Evolutionary conservation across 1,139 yeast species (phyloP), one percentile per base, ranked within the genome.

Genomic region (Sugiyamaella grinbergsii): DNA sequence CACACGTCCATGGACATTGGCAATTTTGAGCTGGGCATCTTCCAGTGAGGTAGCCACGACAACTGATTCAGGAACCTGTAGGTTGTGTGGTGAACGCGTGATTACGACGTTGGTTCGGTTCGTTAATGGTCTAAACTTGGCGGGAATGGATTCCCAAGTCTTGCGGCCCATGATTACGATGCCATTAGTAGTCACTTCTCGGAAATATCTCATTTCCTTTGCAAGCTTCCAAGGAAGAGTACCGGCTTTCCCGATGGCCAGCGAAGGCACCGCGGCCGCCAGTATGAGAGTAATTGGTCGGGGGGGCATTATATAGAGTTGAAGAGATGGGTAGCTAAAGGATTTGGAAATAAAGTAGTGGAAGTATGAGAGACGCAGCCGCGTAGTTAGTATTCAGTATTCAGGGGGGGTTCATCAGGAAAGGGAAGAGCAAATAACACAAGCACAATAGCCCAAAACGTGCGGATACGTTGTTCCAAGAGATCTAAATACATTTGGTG

Each of bases 111-210:
- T 94, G 41, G 82, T 57, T 51, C 99, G 76, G 48, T 76, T 80
- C 2, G 85, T 83, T 44, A 93, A 75, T 0, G 99, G 99, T 57
- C 96, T 75, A 70, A 89, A 93, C 65, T 77, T 82, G 0, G 69
- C 55, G 0, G 98, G 98, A 42, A 93, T 90, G 6, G 96, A 87
- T 33, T 90, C 94, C 96, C 98, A 93, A 1, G 98, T 93, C 64
- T 83, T 85, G 51, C 97, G 77, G 4, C 99, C 99, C 99, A 94
- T 93, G 7, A 94, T 76, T 11, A 94, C 98, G 0, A 90, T 95
- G 61, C 91, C 88, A 1, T 60, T 59, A 3, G 82, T 71, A 0
- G 98, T 93, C 15, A 87, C 85, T 50, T 80, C 80, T 54, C 80
- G 78, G 72, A 93, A 93, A 66, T 84, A 93, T 62, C 81, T 81